A percentile compares a stretch with the other conserved stretches of the same genome.
Evolutionary conservation across 176 grass and related monocot species (phyloP).

Genomic region (Zoysia pacifica): DNA sequence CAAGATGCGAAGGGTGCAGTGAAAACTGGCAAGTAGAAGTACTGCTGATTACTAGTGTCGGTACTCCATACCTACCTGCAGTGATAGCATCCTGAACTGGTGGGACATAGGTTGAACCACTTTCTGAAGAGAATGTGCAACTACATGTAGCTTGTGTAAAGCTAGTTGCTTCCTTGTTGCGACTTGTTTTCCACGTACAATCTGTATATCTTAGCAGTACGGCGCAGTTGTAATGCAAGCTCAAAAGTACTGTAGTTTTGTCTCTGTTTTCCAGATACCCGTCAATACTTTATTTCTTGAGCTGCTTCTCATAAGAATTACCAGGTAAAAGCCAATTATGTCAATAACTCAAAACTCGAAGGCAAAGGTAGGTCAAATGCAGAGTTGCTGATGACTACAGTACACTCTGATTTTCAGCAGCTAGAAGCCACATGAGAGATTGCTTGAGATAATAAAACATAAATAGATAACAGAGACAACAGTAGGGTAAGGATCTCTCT

Average conservation of each 20-base stretch:
- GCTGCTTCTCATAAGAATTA: neutral
- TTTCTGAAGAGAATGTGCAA: slow-evolving; percentile 28
- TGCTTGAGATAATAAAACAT: neutral
- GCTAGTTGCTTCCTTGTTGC: slow-evolving; percentile 28
- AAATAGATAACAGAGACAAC: slow-evolving; percentile 8
- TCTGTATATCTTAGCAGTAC: neutral
- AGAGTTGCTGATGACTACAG: neutral
- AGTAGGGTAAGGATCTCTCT: neutral
- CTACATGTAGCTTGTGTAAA: slow-evolving; percentile 45
- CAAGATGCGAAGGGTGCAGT: slow-evolving; percentile 41
- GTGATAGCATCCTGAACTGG: neutral
- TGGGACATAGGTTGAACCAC: slow-evolving; percentile 11
- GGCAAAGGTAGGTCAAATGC: neutral
- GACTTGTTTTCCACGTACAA: slow-evolving; percentile 4
- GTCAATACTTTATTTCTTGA: neutral
- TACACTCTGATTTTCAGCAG: neutral
- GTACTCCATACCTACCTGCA: slow-evolving; percentile 6
- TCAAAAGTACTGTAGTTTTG: neutral
- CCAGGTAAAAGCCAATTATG: neutral
- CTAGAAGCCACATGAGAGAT: neutral
- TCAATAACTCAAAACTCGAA: neutral
- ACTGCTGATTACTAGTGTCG: neutral
- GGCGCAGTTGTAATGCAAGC: neutral
- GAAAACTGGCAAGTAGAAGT: slow-evolving; percentile 42
- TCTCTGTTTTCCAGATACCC: neutral